Percentiles rank a stretch among this genome's conserved stretches.
Evolutionary conservation across 2,329 filamentous ascomycete species (phyloP).

Genomic region (Neonectria sp.): DNA sequence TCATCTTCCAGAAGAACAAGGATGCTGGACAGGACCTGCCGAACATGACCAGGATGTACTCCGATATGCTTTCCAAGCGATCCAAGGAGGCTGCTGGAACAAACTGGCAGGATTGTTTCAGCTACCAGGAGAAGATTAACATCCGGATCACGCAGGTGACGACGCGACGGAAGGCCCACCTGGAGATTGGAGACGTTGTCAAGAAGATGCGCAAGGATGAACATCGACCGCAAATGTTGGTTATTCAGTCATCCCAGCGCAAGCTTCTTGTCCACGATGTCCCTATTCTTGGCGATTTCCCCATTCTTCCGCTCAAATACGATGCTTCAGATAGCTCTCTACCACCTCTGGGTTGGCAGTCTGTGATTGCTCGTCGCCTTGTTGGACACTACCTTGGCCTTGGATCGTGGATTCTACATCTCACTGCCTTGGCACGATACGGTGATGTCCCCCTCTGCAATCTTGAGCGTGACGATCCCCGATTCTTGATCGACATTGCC

Average conservation of each 20-base stretch:
- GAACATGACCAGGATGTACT: conserved; percentile 91
- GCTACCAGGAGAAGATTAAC: conserved; percentile 87
- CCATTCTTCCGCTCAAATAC: conserved; percentile 84
- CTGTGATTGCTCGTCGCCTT: conserved; percentile 87
- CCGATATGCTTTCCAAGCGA: conserved; percentile 78
- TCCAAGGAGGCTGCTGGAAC: conserved; percentile 77
- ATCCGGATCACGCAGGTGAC: conserved; percentile 93
- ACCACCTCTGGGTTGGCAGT: conserved; percentile 94
- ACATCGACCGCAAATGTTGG: conserved; percentile 82
- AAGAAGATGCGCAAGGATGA: conserved; percentile 94
- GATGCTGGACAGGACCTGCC: conserved; percentile 87
- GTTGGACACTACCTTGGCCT: conserved; percentile 93
- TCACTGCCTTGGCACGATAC: conserved; percentile 90
- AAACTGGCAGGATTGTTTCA: conserved; percentile 84
- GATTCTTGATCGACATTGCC: conserved; percentile 95
- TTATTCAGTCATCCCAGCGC: conserved; percentile 91
- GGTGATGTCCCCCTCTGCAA: conserved; percentile 97
- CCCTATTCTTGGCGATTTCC: conserved; percentile 86
- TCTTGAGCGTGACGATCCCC: conserved; percentile 92
- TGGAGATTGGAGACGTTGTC: conserved; percentile 89
- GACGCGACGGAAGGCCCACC: conserved; percentile 88
- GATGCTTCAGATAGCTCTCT: conserved; percentile 89
- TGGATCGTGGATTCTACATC: conserved; percentile 91
- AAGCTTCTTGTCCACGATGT: conserved; percentile 88
- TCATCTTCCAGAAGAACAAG: conserved; percentile 87